These are phyloP conservation scores for Agaricus sinodeliciosus DNA, from an alignment of 768 basidiomycete genomes.

Conservation along the genomic window DNA sequence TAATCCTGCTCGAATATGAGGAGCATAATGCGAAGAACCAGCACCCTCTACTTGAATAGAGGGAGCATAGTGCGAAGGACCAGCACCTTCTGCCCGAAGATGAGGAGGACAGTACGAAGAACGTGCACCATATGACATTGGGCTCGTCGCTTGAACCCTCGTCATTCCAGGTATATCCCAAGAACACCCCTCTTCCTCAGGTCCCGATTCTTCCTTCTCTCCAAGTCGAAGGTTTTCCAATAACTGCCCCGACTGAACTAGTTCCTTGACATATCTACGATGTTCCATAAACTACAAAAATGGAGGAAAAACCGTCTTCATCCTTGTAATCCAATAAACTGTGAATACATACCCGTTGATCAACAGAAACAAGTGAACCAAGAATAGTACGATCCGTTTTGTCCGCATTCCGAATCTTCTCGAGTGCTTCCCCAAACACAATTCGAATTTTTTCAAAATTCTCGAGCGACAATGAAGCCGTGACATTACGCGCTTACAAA, in stretches of 20 bases:
- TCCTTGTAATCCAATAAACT: background rate
- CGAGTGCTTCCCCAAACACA: conserved; percentile 29
- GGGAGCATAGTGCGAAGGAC: no score
- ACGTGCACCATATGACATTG: no score
- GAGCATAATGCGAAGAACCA: no score
- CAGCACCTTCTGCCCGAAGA: no score
- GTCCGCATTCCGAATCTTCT: conserved; percentile 16
- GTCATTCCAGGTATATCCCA: no score
- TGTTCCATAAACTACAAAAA: background rate
- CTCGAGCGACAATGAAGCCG: conserved; percentile 23
- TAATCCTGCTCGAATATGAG: no score
- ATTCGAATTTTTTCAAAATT: conserved; percentile 21
- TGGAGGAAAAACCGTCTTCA: background rate
- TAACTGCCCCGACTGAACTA: background rate
- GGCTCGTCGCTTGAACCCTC: no score
- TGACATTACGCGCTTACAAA: conserved; percentile 27
- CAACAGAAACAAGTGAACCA: conserved; percentile 19
- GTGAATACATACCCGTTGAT: conserved; percentile 2
- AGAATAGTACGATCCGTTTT: conserved; percentile 17
- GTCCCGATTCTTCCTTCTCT: background rate
- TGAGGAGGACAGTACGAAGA: no score
- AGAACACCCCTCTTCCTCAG: background rate
- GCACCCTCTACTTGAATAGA: no score
- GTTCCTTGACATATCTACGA: background rate
- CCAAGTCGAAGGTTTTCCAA: background rate